A percentile compares a stretch with the other conserved stretches of the same genome.
phyloP scores from a whole-genome alignment of 257 asterid genomes.

The Nicotiana sylvestris region DNA sequence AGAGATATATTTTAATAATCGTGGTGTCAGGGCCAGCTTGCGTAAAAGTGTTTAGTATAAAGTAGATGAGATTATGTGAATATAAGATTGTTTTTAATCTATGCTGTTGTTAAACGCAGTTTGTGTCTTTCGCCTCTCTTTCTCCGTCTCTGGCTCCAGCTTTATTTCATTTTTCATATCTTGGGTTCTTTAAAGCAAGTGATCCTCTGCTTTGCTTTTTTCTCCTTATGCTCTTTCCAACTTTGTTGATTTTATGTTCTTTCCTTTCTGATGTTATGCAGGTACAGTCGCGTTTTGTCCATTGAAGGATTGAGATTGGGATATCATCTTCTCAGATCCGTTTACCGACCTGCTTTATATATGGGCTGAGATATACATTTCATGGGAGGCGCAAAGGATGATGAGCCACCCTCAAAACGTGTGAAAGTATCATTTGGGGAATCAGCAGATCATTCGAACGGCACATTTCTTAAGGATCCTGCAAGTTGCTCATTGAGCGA shows the following conservation, averaged over 20 bases:
- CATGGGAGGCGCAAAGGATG: constrained; percentile 89
- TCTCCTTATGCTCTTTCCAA: background rate
- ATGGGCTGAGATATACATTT: constrained; percentile 82
- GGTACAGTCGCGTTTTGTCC: background rate
- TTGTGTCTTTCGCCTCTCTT: background rate
- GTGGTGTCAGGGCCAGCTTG: no score
- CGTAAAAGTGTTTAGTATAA: background rate
- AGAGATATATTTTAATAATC: no score
- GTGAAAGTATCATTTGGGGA: constrained; percentile 54
- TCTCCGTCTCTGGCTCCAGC: background rate
- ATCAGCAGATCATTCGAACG: constrained; percentile 45
- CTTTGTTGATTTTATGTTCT: constrained; percentile 8
- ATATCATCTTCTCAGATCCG: constrained; percentile 5
- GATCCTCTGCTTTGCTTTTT: background rate
- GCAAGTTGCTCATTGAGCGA: constrained; percentile 46
- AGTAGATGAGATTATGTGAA: background rate
- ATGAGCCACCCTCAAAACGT: constrained; percentile 85
- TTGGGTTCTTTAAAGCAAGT: background rate
- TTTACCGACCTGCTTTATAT: constrained; percentile 21
- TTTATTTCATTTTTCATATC: background rate
- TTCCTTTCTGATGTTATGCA: constrained; percentile 10
- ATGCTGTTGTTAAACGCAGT: background rate
- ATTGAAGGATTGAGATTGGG: constrained; percentile 15
- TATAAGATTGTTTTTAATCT: background rate
- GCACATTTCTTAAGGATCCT: constrained; percentile 41